Base-by-base conservation (phyloP, 2,329 filamentous ascomycete species). In the Albophoma yamanashiensis region DNA sequence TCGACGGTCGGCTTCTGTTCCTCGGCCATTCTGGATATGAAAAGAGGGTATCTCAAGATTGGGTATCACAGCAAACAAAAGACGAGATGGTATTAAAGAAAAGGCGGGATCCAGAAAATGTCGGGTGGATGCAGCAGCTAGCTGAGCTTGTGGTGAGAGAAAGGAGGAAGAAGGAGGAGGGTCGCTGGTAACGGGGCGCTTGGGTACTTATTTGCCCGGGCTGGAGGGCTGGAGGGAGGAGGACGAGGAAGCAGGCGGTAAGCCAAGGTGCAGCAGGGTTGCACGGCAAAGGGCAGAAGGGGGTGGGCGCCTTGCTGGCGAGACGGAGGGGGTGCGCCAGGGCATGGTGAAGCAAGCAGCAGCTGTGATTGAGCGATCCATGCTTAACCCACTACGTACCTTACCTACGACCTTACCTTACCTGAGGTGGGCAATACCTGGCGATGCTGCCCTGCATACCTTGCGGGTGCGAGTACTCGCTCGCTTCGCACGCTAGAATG, bases 11-110 rank as follows among this genome's bases (percentile, higher is more conserved):
- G 82, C 80, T 91, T 91, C 76, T 86, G 82, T 75, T 79, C 80
- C 71, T 91, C 88, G 78, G 89, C 85, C 88, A 91, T 91, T 81
- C 70, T 82, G 79, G 74, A 71, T 72, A 66, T 70, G 73, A 68
- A 73, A 73, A 71, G 71, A 70, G 39, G 72, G 69, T 72, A 71
- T 75, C 70, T 73, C 69, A 71, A 73, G 75, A 71, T 69, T 68
- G 73, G 78, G 79, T 81, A 82, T 81, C 79, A 80, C 76, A 77
- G 76, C 69, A 75, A 74, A 73, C 70, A 75, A 74, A 74, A 74
- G 72, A 70, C 68, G 67, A 58, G 68, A 70, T 64, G 70, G 71
- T 73, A 74, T 73, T 71, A 74, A 75, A 75, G 68, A 66, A 70
- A 70, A 70, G 65, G 66, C 17, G 63, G 65, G 64, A 67, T 70